phyloP scores from a whole-genome alignment of 2,329 filamentous ascomycete species.

The Kalmusia sp. region DNA sequence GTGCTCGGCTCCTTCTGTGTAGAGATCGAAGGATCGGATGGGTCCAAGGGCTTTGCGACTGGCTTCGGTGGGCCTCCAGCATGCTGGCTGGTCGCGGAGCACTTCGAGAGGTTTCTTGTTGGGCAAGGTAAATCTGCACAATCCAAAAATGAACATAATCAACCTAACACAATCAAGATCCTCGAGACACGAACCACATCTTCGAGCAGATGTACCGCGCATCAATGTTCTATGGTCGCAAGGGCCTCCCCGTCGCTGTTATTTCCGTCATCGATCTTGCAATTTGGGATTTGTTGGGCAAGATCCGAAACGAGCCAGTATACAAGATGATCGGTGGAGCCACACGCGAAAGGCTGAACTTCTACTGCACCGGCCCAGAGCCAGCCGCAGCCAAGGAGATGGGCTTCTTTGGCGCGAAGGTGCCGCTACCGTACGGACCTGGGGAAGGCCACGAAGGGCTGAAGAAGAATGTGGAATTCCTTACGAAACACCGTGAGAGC shows the following conservation, averaged over 20 bases:
- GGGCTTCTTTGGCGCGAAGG: constrained; percentile 91
- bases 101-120: constrained; percentile 91
- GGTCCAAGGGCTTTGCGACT: constrained; percentile 92
- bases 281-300: constrained; percentile 90
- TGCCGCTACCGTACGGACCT: constrained; percentile 86
- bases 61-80: constrained; percentile 93
- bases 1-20: constrained; percentile 91
- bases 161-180: constrained; percentile 62
- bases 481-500: constrained; percentile 81
- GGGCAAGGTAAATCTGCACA: constrained; percentile 65
- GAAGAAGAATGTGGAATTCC: constrained; percentile 87
- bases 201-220: constrained; percentile 97
- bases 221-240: constrained; percentile 96
- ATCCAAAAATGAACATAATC: not conserved
- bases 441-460: constrained; percentile 84
- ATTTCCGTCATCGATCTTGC: constrained; percentile 95
- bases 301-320: constrained; percentile 89
- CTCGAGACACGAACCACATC: constrained; percentile 86
- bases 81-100: constrained; percentile 92
- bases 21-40: constrained; percentile 86
- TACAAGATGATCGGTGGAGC: constrained; percentile 93
- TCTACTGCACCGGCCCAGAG: constrained; percentile 94
- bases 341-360: constrained; percentile 82
- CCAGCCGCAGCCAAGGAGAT: constrained; percentile 80
- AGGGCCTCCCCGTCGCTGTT: constrained; percentile 86